phyloP scores from a whole-genome alignment of 2,329 filamentous ascomycete genomes.

The Aphanocladium album region DNA sequence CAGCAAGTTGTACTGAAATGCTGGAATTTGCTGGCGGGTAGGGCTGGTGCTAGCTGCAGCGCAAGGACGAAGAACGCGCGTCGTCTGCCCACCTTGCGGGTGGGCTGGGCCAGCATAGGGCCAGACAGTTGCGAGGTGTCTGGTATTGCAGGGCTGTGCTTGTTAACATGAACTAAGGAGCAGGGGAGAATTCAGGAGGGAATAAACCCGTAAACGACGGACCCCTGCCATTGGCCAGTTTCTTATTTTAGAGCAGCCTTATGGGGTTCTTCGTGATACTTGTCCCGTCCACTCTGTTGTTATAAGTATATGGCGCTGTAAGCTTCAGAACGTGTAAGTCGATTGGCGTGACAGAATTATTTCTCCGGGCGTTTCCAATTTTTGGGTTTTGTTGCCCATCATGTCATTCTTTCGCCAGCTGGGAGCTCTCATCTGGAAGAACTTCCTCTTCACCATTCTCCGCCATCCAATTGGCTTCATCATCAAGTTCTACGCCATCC shows the following conservation, averaged over 20 bases:
- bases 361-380: too few relatives aligned
- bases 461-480: constrained; percentile 21
- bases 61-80: constrained; percentile 1
- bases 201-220: not conserved
- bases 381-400: not conserved
- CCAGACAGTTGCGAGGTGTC: too few relatives aligned
- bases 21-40: not conserved
- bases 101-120: not conserved
- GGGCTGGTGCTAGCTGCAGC: not conserved
- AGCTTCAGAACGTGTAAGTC: not conserved
- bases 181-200: not conserved
- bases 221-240: not conserved
- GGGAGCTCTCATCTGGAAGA: constrained; percentile 20
- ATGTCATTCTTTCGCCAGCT: constrained; percentile 14
- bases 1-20: not conserved
- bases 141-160: not conserved
- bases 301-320: not conserved
- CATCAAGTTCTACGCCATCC: constrained; percentile 22
- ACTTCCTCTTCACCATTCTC: constrained; percentile 20
- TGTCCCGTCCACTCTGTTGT: not conserved
- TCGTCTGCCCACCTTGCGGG: not conserved
- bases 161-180: not conserved
- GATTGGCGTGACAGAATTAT: not conserved
- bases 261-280: not conserved
- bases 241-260: not conserved